These are phyloP conservation scores for Gigaspora rosea DNA, from an alignment of 192 early-diverging fungal genomes.

Conservation along the genomic window DNA sequence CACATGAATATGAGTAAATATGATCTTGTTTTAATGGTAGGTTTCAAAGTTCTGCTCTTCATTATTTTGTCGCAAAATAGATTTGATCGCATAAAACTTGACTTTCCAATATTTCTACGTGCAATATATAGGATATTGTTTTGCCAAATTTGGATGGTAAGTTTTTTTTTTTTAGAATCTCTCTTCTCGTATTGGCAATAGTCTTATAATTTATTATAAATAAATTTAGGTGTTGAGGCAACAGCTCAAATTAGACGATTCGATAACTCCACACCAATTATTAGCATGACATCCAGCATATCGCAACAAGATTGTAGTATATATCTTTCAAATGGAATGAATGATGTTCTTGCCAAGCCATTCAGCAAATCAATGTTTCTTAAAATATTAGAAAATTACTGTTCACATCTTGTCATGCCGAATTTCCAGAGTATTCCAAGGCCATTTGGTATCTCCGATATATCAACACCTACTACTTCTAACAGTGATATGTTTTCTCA, in stretches of 20 bases:
- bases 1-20: conserved; percentile 62
- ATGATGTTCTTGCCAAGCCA: conserved; percentile 73
- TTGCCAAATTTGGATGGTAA: conserved; percentile 33
- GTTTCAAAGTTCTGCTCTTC: background rate
- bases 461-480: too few relatives aligned
- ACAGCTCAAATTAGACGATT: conserved; percentile 72
- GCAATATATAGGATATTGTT: conserved; percentile 21
- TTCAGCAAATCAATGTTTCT: conserved; percentile 56
- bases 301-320: conserved; percentile 64
- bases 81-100: background rate
- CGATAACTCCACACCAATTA: conserved; percentile 69
- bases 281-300: conserved; percentile 76
- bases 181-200: too few relatives aligned
- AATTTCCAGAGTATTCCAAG: too few relatives aligned
- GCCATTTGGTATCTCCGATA: too few relatives aligned
- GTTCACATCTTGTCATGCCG: conserved; percentile 43
- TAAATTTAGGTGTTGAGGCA: conserved; percentile 65
- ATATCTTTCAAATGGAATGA: conserved; percentile 74
- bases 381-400: conserved; percentile 59
- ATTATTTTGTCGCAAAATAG: background rate
- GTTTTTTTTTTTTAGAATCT: background rate
- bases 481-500: too few relatives aligned
- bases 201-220: too few relatives aligned
- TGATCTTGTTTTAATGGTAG: conserved; percentile 75
- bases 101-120: conserved; percentile 21